phyloP scores from a whole-genome alignment of 2,329 filamentous ascomycete species.

The Xylariaceae sp. region DNA sequence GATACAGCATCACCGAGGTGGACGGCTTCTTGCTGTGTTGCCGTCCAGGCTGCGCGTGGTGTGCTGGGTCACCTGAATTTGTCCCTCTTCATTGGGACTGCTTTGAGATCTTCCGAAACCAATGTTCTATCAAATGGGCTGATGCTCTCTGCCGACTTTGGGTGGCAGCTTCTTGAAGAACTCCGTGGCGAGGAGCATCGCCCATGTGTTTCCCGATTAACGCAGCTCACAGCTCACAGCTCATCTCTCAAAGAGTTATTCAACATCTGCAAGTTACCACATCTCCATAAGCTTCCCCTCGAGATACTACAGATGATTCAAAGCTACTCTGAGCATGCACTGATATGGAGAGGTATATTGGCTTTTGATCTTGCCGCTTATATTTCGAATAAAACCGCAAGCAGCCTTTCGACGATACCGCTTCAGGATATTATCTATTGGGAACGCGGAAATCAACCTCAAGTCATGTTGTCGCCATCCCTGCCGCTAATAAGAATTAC shows the following conservation, averaged over 20 bases:
- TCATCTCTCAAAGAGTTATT: slow-evolving; percentile 8
- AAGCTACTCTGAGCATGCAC: slow-evolving; percentile 19
- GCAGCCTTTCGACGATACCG: slow-evolving; percentile 5
- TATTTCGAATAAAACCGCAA: slow-evolving; percentile 3
- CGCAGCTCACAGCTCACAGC: neutral
- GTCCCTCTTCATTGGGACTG: slow-evolving; percentile 14
- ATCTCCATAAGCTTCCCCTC: slow-evolving; percentile 12
- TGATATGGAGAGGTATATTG: slow-evolving; percentile 11
- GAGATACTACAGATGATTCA: slow-evolving; percentile 14
- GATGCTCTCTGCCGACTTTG: slow-evolving; percentile 13
- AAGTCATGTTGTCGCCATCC: neutral
- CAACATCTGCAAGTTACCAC: slow-evolving; percentile 5
- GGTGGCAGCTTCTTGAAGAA: slow-evolving; percentile 17
- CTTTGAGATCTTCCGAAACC: slow-evolving; percentile 13
- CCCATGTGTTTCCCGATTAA: slow-evolving; percentile 5
- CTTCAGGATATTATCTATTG: slow-evolving; percentile 7
- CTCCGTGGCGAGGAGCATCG: slow-evolving; percentile 10
- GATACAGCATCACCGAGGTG: slow-evolving; percentile 1
- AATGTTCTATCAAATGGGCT: slow-evolving; percentile 1
- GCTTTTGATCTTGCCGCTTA: slow-evolving; percentile 8
- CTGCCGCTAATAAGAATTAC: slow-evolving; percentile 4
- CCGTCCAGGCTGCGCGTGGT: slow-evolving; percentile 3
- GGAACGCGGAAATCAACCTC: slow-evolving; percentile 2
- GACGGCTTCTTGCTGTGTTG: slow-evolving; percentile 20
- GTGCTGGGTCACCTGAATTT: slow-evolving; percentile 18